Base-by-base conservation (phyloP, 768 basidiomycete species). In the Neoboletus brunneissimus region DNA sequence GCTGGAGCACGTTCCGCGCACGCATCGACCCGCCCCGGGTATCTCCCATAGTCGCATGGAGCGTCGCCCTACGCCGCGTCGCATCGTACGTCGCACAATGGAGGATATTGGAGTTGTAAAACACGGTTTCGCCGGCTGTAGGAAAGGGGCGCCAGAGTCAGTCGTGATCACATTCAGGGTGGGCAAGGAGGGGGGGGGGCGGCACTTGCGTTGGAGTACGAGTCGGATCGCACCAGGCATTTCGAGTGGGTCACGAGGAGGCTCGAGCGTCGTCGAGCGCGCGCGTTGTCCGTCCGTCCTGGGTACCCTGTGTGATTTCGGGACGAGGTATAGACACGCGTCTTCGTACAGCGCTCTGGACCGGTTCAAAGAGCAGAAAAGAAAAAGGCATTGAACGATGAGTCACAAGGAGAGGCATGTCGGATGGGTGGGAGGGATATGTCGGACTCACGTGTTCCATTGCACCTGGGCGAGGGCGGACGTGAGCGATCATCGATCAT, bases 61-160 rank as follows among this genome's bases (percentile, higher is more conserved):
- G 76, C 3, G 89, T 91, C 29, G 83, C 82, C 3, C 89, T 78
- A 34, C 70, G 73, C 22, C 68, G 66, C 20, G 67, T 67, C 1
- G 78, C 73, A 55, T 76, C 77, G 67, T 91, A 91, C 7, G 78
- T 76, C 5, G 84, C 88, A 53, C 87, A 87, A 62, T 91, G 89
- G 11, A 91, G 74, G 55, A 91, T 85, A 66, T 91, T 91, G 60
- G 80, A 83, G 65, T 89, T 88, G 68, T 91, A 91, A 69, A 91
- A 91, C 23, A 88, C 86, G 0, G 86, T 86, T 56, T 91, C 85
- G 0, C 89, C 88, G 0, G 84, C 88, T 56, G 40, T 56, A 12
- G 18, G 25, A 5, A 10, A 22, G 22, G 10, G 3, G 27, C 27
- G 27, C 5, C 5, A 5, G 7, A 13, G 5, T 9, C 18, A 38